Evolutionary conservation across 2,329 filamentous ascomycete genomes (phyloP).

Genomic region (Diaporthe nobilis): DNA sequence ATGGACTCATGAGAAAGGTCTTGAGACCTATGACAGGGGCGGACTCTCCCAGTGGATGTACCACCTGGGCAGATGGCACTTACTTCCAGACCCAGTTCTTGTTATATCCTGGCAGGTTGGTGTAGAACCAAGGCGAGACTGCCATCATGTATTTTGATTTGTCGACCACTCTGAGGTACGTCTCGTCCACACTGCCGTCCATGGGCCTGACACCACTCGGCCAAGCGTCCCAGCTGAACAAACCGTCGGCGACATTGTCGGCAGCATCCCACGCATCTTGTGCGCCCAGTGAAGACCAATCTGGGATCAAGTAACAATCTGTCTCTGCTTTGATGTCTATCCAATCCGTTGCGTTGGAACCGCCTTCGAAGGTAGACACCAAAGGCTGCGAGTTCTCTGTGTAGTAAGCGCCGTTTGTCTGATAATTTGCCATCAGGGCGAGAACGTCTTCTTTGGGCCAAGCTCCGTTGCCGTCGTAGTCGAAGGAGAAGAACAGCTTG

Average conservation of each 20-base stretch:
- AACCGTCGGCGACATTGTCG: constrained; percentile 50
- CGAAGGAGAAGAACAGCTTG: constrained; percentile 59
- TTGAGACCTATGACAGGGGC: neutral
- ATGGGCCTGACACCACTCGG: constrained; percentile 50
- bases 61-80: neutral
- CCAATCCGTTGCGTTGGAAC: constrained; percentile 59
- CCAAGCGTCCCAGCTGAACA: constrained; percentile 58
- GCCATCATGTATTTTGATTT: constrained; percentile 65
- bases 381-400: constrained; percentile 53
- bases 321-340: constrained; percentile 54
- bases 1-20: neutral
- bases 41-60: neutral
- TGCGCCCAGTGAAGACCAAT: constrained; percentile 59
- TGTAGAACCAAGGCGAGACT: constrained; percentile 73
- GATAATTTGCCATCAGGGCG: constrained; percentile 47
- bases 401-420: constrained; percentile 48
- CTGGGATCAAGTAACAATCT: constrained; percentile 59
- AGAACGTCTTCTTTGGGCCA: constrained; percentile 49
- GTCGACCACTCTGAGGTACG: constrained; percentile 52
- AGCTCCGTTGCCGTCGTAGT: constrained; percentile 51
- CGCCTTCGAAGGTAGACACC: constrained; percentile 68
- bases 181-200: constrained; percentile 51
- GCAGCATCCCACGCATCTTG: constrained; percentile 43
- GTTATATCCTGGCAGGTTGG: constrained; percentile 66
- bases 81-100: constrained; percentile 76